These are phyloP conservation scores for Recurvomyces mirabilis DNA, from an alignment of 495 filamentous ascomycete species.

Conservation along the genomic window DNA sequence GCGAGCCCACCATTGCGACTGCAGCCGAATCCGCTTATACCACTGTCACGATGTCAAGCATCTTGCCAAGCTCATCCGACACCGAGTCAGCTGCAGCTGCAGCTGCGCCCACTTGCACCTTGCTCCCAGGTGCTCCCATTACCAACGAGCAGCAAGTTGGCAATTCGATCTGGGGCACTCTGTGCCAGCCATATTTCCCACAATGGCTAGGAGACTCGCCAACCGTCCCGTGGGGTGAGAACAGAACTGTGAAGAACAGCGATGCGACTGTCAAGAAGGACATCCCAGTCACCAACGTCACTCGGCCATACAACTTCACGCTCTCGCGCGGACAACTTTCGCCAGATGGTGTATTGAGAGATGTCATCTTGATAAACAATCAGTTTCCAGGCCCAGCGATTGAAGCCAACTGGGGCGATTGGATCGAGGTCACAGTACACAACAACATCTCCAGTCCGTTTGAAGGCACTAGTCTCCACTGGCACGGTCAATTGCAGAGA, in stretches of 20 bases:
- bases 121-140: not conserved
- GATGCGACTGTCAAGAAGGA: constrained; percentile 7
- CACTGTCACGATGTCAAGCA: too few species aligned
- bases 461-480: constrained; percentile 23
- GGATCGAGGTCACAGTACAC: constrained; percentile 19
- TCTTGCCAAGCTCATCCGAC: too few species aligned
- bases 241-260: constrained; percentile 9
- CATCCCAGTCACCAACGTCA: constrained; percentile 28
- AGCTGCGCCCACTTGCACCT: not conserved
- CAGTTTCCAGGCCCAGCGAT: constrained; percentile 26
- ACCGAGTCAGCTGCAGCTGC: too few species aligned
- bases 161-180: constrained; percentile 16
- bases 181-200: constrained; percentile 8
- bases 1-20: too few species aligned
- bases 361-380: constrained; percentile 34
- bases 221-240: constrained; percentile 15
- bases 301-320: constrained; percentile 42
- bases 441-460: constrained; percentile 17
- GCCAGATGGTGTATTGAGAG: constrained; percentile 36
- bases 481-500: constrained; percentile 22
- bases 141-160: constrained; percentile 14
- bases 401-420: constrained; percentile 25
- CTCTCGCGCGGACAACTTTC: constrained; percentile 39
- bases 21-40: too few species aligned
- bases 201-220: constrained; percentile 7